Base-by-base conservation (phyloP, 306 rosid species). In the Rosa persica region DNA sequence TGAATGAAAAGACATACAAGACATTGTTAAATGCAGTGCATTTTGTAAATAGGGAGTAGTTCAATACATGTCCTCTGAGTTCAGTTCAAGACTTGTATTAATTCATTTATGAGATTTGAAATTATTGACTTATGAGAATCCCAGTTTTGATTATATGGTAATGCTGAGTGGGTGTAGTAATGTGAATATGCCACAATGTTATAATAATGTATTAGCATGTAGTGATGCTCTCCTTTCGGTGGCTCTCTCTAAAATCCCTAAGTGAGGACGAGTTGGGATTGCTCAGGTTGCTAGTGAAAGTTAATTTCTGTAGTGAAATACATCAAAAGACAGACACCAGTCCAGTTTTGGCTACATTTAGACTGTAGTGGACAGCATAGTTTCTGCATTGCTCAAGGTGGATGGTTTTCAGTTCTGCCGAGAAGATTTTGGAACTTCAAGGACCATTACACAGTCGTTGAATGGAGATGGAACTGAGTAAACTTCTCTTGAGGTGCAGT, bases 11-110 rank as follows among this genome's bases (percentile, higher is more conserved):
- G 85, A 84, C 81, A 57, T 89, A 88, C 82, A 87, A 85, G 79
- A 74, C 47, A 79, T 75, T 94, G 86, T 84, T 95, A 76, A 79
- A 86, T 80, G 91, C 78, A 25, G 79, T 95, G 89, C 90, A 86
- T 78, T 85, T 85, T 72, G 49, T 61, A 39, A 43, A 67, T 70
- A 23, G 72, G 60, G 82, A 85, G 23, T 77, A 77, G 47, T 44
- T 40, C 42, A 42, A 6, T 12, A 12, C 49, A 6, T 42, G 17
- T n/a, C 40, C 39, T 74, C 25, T 19, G 30, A 23, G 19, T 60
- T 75, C 78, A 58, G 27, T 27, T 23, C 46, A 75, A 58, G 57
- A 43, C 3, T 67, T 81, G 2, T 76, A 39, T 60, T 58, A 72
- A 34, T 75, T 17, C 46, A 25, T 74, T 10, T 19, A 23, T 58